Evolutionary conservation across 2,329 filamentous ascomycete species (phyloP).

Genomic region (Ophiostoma sp.): DNA sequence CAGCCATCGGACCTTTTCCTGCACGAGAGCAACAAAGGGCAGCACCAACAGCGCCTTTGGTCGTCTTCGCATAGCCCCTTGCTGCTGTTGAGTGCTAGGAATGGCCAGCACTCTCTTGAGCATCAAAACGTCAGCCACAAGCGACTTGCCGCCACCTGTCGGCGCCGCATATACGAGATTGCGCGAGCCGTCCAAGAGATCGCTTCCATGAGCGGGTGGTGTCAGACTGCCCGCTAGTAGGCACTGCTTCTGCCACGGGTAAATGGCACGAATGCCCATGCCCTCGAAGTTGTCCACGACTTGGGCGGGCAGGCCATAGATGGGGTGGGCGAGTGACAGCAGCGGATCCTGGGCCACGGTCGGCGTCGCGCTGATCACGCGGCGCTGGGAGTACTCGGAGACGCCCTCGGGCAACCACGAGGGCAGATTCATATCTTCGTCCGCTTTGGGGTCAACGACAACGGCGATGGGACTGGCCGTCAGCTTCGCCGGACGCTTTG

Average conservation of each 20-base stretch:
- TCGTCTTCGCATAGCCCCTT: not conserved
- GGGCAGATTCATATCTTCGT: not conserved
- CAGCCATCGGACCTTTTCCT: constrained; percentile 73
- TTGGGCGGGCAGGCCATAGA: constrained; percentile 55
- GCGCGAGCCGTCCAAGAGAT: constrained; percentile 55
- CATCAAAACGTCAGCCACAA: constrained; percentile 69
- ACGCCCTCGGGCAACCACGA: constrained; percentile 39
- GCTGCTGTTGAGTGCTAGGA: constrained; percentile 24
- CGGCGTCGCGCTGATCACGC: constrained; percentile 48
- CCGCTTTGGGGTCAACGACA: not conserved
- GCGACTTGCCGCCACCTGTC: constrained; percentile 70
- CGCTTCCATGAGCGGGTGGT: not conserved
- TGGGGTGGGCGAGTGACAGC: constrained; percentile 56
- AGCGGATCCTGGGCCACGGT: constrained; percentile 47
- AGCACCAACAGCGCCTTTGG: constrained; percentile 66
- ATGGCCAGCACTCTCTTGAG: constrained; percentile 61
- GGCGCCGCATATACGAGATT: constrained; percentile 77
- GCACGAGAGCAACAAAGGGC: constrained; percentile 72
- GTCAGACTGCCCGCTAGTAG: constrained; percentile 55
- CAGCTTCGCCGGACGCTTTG: not conserved
- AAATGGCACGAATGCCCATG: constrained; percentile 67
- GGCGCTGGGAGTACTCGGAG: constrained; percentile 55
- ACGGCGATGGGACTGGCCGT: constrained; percentile 9
- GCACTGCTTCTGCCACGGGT: constrained; percentile 74
- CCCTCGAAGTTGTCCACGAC: constrained; percentile 60